Evolutionary conservation across 495 filamentous ascomycete genomes (phyloP).

Genomic region (Penicillium verhagenii): DNA sequence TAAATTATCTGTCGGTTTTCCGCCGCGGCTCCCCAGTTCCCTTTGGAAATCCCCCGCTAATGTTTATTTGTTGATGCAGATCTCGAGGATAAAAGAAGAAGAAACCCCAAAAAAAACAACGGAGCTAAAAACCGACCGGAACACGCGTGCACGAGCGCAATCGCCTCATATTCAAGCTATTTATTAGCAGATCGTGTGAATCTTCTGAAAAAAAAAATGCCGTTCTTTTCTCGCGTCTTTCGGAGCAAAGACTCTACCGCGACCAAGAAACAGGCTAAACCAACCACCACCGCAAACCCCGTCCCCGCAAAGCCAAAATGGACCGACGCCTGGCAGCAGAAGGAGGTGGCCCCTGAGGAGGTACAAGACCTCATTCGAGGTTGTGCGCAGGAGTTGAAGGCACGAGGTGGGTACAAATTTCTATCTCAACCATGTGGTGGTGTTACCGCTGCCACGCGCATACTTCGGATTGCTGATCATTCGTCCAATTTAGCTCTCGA

Average conservation of each 20-base stretch:
- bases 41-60: slow-evolving; percentile 13
- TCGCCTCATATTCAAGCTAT: background rate
- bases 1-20: slow-evolving; percentile 17
- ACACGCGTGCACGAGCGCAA: slow-evolving; percentile 4
- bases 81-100: slow-evolving; percentile 10
- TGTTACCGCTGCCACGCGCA: slow-evolving; percentile 19
- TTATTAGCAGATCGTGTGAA: slow-evolving; percentile 8
- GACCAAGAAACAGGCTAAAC: slow-evolving; percentile 58
- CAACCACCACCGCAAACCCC: slow-evolving; percentile 44
- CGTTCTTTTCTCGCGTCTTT: slow-evolving; percentile 71
- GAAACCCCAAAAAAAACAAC: slow-evolving; percentile 8
- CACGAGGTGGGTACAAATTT: slow-evolving; percentile 68
- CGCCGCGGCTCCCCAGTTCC: slow-evolving; percentile 13
- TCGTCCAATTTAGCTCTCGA: slow-evolving; percentile 63
- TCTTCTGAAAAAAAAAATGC: slow-evolving; percentile 42
- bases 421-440: slow-evolving; percentile 26
- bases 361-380: slow-evolving; percentile 80
- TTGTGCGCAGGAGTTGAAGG: slow-evolving; percentile 90
- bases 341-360: slow-evolving; percentile 83
- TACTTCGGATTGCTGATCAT: slow-evolving; percentile 39
- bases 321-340: slow-evolving; percentile 87
- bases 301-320: slow-evolving; percentile 69
- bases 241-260: slow-evolving; percentile 64
- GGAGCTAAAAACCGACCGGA: background rate
- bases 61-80: slow-evolving; percentile 17